phyloP scores from a whole-genome alignment of 2,329 filamentous ascomycete genomes.

The Aspergillus luchuensis region DNA sequence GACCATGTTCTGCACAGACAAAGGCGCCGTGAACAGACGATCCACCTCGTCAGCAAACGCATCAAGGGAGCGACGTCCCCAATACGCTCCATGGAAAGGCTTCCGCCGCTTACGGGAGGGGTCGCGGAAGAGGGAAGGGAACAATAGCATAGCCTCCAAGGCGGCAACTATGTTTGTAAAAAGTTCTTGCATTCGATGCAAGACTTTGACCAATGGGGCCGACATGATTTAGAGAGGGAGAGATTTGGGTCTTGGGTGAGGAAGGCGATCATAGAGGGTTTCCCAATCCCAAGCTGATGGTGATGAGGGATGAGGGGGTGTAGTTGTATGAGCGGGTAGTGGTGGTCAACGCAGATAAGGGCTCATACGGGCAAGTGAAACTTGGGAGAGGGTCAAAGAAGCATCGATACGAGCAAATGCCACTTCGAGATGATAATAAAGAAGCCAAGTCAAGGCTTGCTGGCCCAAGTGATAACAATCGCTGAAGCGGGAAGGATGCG shows the following conservation, averaged over 20 bases:
- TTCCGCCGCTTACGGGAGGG: constrained; percentile 35
- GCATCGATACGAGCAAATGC: constrained; percentile 11
- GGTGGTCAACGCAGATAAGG: constrained; percentile 15
- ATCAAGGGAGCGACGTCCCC: constrained; percentile 41
- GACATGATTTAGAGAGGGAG: constrained; percentile 32
- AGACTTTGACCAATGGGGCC: constrained; percentile 40
- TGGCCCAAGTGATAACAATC: constrained; percentile 1
- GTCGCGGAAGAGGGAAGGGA: constrained; percentile 42
- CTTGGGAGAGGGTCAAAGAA: constrained; percentile 14
- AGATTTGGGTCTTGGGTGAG: not conserved
- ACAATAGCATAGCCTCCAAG: constrained; percentile 45
- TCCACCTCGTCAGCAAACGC: constrained; percentile 45
- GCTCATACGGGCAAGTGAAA: constrained; percentile 15
- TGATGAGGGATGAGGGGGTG: constrained; percentile 4
- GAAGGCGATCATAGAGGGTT: not conserved
- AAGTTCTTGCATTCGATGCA: constrained; percentile 45
- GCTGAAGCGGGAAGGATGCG: not conserved
- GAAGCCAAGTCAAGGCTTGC: not conserved
- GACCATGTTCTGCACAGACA: constrained; percentile 41
- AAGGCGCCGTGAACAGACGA: constrained; percentile 38
- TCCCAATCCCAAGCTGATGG: not conserved
- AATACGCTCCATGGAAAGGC: constrained; percentile 36
- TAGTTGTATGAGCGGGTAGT: constrained; percentile 3
- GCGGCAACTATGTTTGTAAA: constrained; percentile 43
- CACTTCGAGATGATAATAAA: constrained; percentile 9